phyloP scores from a whole-genome alignment of 2,329 filamentous ascomycete species.

The Aspergillus bombycis region DNA sequence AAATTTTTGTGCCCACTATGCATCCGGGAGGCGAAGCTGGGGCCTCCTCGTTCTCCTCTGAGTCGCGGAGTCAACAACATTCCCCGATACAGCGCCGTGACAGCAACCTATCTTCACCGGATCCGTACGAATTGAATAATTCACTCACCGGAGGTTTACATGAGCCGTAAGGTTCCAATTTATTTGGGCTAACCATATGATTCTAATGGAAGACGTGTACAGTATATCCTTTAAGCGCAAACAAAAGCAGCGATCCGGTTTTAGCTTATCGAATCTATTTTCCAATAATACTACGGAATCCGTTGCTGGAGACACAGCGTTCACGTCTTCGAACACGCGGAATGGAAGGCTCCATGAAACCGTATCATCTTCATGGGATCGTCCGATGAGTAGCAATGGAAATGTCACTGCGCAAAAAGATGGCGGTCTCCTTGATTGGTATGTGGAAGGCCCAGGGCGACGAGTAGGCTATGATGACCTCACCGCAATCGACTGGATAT shows the following conservation, averaged over 20 bases:
- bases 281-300: conserved; percentile 32
- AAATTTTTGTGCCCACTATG: conserved; percentile 33
- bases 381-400: conserved; percentile 26
- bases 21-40: conserved; percentile 22
- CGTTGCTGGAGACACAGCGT: conserved; percentile 18
- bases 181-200: neutral
- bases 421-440: conserved; percentile 69
- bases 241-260: conserved; percentile 42
- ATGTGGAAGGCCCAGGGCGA: conserved; percentile 82
- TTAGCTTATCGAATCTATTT: conserved; percentile 46
- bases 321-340: conserved; percentile 29
- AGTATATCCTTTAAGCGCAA: conserved; percentile 50
- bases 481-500: conserved; percentile 99
- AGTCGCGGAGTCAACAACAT: conserved; percentile 15
- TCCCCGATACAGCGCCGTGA: conserved; percentile 24
- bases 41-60: conserved; percentile 19
- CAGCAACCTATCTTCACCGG: conserved; percentile 19
- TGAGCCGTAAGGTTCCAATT: conserved; percentile 37
- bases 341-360: conserved; percentile 32
- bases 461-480: conserved; percentile 94
- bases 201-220: conserved; percentile 9
- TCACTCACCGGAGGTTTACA: conserved; percentile 34
- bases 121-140: conserved; percentile 21
- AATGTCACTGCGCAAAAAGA: conserved; percentile 42
- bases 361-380: conserved; percentile 29